These are phyloP conservation scores for Stromatinia cepivora DNA, from an alignment of 2,329 filamentous ascomycete species.

Conservation along the genomic window DNA sequence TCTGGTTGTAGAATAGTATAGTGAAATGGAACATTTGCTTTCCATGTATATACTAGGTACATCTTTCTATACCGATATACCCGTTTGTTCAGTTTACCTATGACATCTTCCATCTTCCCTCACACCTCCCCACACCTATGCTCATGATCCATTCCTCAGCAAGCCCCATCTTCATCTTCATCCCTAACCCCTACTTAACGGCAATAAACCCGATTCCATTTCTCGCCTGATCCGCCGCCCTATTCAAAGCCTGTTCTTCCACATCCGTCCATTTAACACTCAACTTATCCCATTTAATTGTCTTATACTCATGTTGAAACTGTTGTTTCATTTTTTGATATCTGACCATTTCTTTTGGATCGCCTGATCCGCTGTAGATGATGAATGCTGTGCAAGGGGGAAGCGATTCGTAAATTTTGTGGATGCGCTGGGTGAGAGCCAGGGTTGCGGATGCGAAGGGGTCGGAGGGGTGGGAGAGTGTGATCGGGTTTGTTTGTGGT, in stretches of 20 bases:
- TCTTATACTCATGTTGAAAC: conserved; percentile 65
- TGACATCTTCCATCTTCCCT: not conserved
- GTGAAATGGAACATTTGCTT: too few species aligned
- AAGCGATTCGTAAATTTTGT: conserved; percentile 56
- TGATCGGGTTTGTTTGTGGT: not conserved
- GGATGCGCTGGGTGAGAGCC: conserved; percentile 48
- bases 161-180: too few species aligned
- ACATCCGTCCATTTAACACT: conserved; percentile 67
- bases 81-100: too few species aligned
- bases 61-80: too few species aligned
- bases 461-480: not conserved
- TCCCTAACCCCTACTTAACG: conserved; percentile 52
- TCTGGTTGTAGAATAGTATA: too few species aligned
- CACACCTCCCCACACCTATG: not conserved
- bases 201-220: conserved; percentile 64
- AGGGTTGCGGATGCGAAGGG: conserved; percentile 28
- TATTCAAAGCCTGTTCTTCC: conserved; percentile 63
- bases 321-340: conserved; percentile 60
- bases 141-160: too few species aligned
- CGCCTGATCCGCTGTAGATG: conserved; percentile 65
- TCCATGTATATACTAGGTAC: too few species aligned
- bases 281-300: conserved; percentile 65
- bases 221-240: conserved; percentile 57
- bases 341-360: conserved; percentile 65
- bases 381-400: conserved; percentile 66